Conservation (phyloP, 768 basidiomycete genomes). For the Hysterangium stoloniferum region DNA sequence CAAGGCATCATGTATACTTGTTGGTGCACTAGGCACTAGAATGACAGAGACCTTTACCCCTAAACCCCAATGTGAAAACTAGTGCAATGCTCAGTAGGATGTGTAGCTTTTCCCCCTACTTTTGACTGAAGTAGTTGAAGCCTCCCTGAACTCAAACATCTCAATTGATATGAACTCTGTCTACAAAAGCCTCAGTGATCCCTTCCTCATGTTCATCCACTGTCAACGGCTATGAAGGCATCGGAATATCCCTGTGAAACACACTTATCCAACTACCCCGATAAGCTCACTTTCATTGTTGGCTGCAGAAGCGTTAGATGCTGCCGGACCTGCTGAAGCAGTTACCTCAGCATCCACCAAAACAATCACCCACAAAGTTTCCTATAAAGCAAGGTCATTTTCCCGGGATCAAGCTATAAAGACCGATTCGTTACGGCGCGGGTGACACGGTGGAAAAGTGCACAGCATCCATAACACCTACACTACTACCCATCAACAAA, state of each 20-base stretch:
- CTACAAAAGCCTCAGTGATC: slow-evolving; percentile 87
- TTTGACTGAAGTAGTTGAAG: no score
- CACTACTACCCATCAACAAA: no score
- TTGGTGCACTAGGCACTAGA: no score
- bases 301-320: slow-evolving; percentile 45
- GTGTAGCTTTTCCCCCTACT: no score
- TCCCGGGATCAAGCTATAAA: slow-evolving; percentile 90
- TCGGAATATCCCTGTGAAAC: slow-evolving; percentile 94
- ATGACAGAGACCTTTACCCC: no score
- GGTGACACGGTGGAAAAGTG: slow-evolving; percentile 91
- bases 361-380: slow-evolving; percentile 47
- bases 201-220: slow-evolving; percentile 97
- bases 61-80: no score
- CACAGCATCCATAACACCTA: no score
- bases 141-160: no score
- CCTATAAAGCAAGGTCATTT: slow-evolving; percentile 67
- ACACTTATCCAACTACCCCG: slow-evolving; percentile 97
- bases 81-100: no score
- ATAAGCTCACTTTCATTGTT: slow-evolving; percentile 75
- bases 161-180: no score
- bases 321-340: slow-evolving; percentile 34
- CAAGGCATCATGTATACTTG: no score
- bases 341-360: slow-evolving; percentile 30
- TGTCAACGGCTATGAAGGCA: slow-evolving; percentile 99
- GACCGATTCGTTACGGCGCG: slow-evolving; percentile 84